phyloP scores from a whole-genome alignment of 176 grass and related monocot species.

The Oropetium thomaeum region DNA sequence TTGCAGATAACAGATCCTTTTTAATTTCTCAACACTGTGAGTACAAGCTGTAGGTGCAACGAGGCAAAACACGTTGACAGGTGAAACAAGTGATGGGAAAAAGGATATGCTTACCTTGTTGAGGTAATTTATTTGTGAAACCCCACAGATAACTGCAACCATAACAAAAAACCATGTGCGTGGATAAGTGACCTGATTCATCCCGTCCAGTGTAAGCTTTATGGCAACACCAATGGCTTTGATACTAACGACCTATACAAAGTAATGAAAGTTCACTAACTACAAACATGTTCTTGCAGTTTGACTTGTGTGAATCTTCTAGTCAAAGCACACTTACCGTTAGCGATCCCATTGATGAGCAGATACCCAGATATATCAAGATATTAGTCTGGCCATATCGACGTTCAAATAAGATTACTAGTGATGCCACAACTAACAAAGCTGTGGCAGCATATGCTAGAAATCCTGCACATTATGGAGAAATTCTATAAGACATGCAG shows the following conservation, averaged over 20 bases:
- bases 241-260: conserved; percentile 89
- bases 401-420: conserved; percentile 73
- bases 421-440: conserved; percentile 49
- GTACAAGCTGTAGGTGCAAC: neutral
- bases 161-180: conserved; percentile 87
- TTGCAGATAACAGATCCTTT: neutral
- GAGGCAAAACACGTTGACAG: conserved; percentile 14
- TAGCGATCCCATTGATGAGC: conserved; percentile 91
- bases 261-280: neutral
- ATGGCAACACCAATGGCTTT: conserved; percentile 94
- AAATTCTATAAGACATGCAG: conserved; percentile 14
- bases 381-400: conserved; percentile 92
- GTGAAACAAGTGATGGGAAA: neutral
- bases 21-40: neutral
- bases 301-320: neutral
- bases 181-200: conserved; percentile 74
- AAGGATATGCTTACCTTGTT: conserved; percentile 62
- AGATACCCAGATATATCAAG: conserved; percentile 90
- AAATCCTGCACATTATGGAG: conserved; percentile 53
- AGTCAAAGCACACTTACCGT: conserved; percentile 55
- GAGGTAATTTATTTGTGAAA: conserved; percentile 94
- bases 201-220: conserved; percentile 87
- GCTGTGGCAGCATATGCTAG: conserved; percentile 61
- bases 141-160: conserved; percentile 69
- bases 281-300: neutral